These are phyloP conservation scores for Endoconidiophora polonica DNA, from an alignment of 2,329 filamentous ascomycete species.

Conservation along the genomic window DNA sequence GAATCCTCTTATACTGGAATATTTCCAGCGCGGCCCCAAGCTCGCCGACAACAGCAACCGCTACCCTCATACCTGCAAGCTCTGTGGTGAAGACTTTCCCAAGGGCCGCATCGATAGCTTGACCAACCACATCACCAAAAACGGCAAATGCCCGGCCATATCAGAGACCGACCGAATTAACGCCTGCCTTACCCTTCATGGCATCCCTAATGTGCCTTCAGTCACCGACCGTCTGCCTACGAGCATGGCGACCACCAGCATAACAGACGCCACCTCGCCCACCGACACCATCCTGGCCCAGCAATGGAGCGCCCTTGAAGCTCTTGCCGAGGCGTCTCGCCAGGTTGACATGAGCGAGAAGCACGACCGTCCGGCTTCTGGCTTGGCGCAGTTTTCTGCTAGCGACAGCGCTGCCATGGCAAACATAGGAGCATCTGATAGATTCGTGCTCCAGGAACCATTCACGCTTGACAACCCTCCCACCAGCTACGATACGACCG, in stretches of 20 bases:
- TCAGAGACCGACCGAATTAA: conserved; percentile 58
- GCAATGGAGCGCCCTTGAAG: conserved; percentile 68
- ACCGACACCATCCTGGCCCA: conserved; percentile 25
- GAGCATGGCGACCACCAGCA: conserved; percentile 4
- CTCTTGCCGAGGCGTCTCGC: conserved; percentile 73
- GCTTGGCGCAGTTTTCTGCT: conserved; percentile 21
- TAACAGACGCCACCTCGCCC: conserved; percentile 12
- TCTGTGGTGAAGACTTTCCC: conserved; percentile 75
- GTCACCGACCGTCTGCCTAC: conserved; percentile 6
- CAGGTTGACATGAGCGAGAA: conserved; percentile 54
- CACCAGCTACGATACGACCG: conserved; percentile 28
- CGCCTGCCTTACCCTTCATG: conserved; percentile 55
- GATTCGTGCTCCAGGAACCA: conserved; percentile 40
- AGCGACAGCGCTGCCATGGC: conserved; percentile 5
- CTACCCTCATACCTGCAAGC: conserved; percentile 80
- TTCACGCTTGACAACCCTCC: conserved; percentile 41
- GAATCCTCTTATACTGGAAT: conserved; percentile 71
- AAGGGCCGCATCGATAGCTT: conserved; percentile 78
- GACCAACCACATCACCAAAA: conserved; percentile 62
- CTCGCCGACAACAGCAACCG: conserved; percentile 79
- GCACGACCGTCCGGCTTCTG: conserved; percentile 23
- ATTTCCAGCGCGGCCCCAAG: conserved; percentile 75
- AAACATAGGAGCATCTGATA: conserved; percentile 17
- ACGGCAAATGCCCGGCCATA: conserved; percentile 57
- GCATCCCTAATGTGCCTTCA: conserved; percentile 34